Percentiles rank a stretch among this genome's conserved stretches.
Conservation (phyloP, 495 filamentous ascomycete species). For the Aspergillus olivimuriae region DNA sequence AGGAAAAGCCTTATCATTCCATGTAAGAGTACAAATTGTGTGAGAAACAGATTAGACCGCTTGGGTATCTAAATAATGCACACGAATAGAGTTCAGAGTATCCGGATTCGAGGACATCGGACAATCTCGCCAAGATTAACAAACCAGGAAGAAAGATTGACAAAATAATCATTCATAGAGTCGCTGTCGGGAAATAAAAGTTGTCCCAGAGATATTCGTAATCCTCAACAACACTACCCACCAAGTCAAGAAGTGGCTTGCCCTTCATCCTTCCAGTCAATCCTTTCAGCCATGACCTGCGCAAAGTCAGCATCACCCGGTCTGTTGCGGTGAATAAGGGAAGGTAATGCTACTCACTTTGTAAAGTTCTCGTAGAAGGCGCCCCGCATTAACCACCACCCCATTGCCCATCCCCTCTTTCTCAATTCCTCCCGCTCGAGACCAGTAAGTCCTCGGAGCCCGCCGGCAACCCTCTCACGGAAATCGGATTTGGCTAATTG, state of each 20-base stretch:
- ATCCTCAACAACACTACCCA: slow-evolving; percentile 81
- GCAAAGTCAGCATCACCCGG: slow-evolving; percentile 23
- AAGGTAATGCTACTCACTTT: slow-evolving; percentile 43
- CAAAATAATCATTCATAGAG: slow-evolving; percentile 36
- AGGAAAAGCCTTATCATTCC: too few species aligned
- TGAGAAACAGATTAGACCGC: too few species aligned
- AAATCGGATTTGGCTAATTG: slow-evolving; percentile 73
- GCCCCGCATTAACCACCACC: slow-evolving; percentile 93
- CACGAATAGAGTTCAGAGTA: too few species aligned
- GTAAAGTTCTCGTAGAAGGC: slow-evolving; percentile 95
- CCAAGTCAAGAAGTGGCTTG: slow-evolving; percentile 69
- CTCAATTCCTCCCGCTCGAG: slow-evolving; percentile 84
- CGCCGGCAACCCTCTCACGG: slow-evolving; percentile 58
- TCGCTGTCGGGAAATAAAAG: slow-evolving; percentile 82
- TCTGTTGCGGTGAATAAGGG: not conserved
- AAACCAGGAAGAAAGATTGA: not conserved
- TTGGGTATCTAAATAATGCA: too few species aligned
- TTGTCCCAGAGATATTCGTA: slow-evolving; percentile 98
- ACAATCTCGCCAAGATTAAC: not conserved
- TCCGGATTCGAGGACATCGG: too few species aligned
- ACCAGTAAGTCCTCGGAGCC: slow-evolving; percentile 64
- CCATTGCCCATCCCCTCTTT: slow-evolving; percentile 79
- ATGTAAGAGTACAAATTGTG: too few species aligned
- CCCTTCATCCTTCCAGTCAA: slow-evolving; percentile 62
- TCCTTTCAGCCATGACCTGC: slow-evolving; percentile 52